phyloP scores from a whole-genome alignment of 495 filamentous ascomycete species.

The Penicillium desertorum region DNA sequence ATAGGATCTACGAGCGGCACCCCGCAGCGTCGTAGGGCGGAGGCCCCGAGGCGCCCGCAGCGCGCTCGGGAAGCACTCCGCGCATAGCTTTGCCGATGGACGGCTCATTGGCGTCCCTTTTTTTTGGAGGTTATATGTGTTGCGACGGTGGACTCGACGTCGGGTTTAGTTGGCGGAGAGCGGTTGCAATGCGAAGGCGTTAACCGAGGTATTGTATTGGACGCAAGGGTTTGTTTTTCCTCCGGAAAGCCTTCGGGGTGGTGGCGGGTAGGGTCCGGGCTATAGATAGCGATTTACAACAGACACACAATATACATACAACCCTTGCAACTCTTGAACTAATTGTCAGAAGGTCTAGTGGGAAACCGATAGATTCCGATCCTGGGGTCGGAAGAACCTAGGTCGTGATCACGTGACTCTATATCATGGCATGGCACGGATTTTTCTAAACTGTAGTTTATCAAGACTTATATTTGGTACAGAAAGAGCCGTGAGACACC shows the following conservation, averaged over 20 bases:
- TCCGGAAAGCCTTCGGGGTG: conserved; percentile 7
- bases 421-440: neutral
- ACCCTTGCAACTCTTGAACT: neutral
- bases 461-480: conserved; percentile 3
- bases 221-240: conserved; percentile 23
- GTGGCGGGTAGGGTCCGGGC: neutral
- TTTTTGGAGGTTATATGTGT: conserved; percentile 11
- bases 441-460: neutral
- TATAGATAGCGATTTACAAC: neutral
- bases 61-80: conserved; percentile 35
- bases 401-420: conserved; percentile 34
- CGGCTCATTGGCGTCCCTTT: conserved; percentile 30
- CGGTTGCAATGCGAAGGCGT: conserved; percentile 14
- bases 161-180: conserved; percentile 6
- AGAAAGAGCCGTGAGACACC: neutral
- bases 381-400: conserved; percentile 7
- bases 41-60: conserved; percentile 28
- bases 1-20: conserved; percentile 14
- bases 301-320: conserved; percentile 1
- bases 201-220: conserved; percentile 30
- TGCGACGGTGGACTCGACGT: neutral
- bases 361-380: neutral
- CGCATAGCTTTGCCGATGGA: conserved; percentile 36
- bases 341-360: neutral
- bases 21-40: conserved; percentile 22